These are phyloP conservation scores for Amanita thiersii DNA, from an alignment of 768 basidiomycete genomes.

Conservation along the genomic window DNA sequence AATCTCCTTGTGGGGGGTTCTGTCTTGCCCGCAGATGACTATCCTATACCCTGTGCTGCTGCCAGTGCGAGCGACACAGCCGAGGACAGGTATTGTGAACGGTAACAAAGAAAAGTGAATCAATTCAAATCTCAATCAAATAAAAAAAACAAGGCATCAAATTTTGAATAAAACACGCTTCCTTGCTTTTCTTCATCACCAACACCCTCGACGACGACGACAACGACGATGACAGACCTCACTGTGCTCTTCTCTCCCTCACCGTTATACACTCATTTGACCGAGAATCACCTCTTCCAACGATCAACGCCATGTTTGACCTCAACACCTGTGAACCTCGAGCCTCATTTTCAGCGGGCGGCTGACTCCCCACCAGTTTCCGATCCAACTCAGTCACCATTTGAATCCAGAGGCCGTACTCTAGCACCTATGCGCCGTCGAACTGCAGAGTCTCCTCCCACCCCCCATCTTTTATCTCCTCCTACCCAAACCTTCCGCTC, in stretches of 20 bases:
- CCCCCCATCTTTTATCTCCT: slow-evolving; percentile 43
- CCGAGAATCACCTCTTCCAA: slow-evolving; percentile 18
- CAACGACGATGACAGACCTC: slow-evolving; percentile 41
- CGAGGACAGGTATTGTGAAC: too few species aligned
- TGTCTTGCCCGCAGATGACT: too few species aligned
- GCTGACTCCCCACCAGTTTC: slow-evolving; percentile 15
- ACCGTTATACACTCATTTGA: slow-evolving; percentile 29
- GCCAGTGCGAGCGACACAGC: too few species aligned
- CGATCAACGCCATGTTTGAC: slow-evolving; percentile 18
- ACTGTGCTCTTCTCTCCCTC: slow-evolving; percentile 44
- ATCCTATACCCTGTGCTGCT: too few species aligned
- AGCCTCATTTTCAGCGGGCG: slow-evolving; percentile 25
- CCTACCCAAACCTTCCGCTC: slow-evolving; percentile 10
- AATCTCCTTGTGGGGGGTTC: too few species aligned
- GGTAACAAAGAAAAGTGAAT: too few species aligned
- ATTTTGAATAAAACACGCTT: too few species aligned
- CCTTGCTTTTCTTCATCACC: neutral
- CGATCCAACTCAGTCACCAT: slow-evolving; percentile 11
- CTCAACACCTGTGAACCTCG: slow-evolving; percentile 32
- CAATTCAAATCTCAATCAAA: too few species aligned
- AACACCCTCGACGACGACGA: too few species aligned
- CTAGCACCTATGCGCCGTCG: slow-evolving; percentile 9
- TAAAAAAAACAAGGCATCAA: too few species aligned
- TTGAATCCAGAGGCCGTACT: slow-evolving; percentile 10
- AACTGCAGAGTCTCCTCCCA: slow-evolving; percentile 35